A percentile compares a stretch with the other conserved stretches of the same genome.
Conservation (phyloP, 1,139 yeast genomes). For the Yamadazyma diddensiae region DNA sequence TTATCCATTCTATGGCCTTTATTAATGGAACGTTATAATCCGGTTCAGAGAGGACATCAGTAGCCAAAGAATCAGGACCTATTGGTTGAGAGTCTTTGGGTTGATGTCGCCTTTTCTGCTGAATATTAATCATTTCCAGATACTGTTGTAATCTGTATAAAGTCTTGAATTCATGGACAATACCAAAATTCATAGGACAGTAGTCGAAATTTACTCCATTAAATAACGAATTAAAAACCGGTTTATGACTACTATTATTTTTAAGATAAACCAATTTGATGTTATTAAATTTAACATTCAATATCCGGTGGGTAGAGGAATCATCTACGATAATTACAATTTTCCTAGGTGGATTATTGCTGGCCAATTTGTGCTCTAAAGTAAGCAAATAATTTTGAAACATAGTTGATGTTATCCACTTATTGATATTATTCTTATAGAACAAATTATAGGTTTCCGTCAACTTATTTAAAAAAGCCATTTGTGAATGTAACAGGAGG, state of each 20-base stretch:
- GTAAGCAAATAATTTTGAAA: conserved; percentile 61
- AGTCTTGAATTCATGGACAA: conserved; percentile 59
- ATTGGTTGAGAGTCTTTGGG: conserved; percentile 21
- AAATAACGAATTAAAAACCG: conserved; percentile 33
- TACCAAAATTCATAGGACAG: conserved; percentile 65
- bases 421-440: conserved; percentile 59
- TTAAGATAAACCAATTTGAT: conserved; percentile 46
- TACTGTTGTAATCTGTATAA: conserved; percentile 61
- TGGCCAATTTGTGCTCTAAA: conserved; percentile 52
- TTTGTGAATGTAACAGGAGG: conserved; percentile 15
- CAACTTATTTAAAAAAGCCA: conserved; percentile 40
- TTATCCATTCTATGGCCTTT: conserved; percentile 57
- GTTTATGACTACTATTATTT: conserved; percentile 39
- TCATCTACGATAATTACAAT: conserved; percentile 59
- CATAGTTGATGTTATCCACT: conserved; percentile 65
- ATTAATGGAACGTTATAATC: conserved; percentile 49
- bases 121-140: conserved; percentile 36
- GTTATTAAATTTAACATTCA: conserved; percentile 53
- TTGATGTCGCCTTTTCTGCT: conserved; percentile 16
- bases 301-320: conserved; percentile 60
- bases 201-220: conserved; percentile 45
- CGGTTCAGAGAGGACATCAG: conserved; percentile 31
- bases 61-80: conserved; percentile 12
- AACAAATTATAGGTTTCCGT: conserved; percentile 51
- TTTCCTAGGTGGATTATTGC: conserved; percentile 40